Evolutionary conservation across 2,329 filamentous ascomycete genomes (phyloP).

Genomic region (Thermoascus crustaceus): DNA sequence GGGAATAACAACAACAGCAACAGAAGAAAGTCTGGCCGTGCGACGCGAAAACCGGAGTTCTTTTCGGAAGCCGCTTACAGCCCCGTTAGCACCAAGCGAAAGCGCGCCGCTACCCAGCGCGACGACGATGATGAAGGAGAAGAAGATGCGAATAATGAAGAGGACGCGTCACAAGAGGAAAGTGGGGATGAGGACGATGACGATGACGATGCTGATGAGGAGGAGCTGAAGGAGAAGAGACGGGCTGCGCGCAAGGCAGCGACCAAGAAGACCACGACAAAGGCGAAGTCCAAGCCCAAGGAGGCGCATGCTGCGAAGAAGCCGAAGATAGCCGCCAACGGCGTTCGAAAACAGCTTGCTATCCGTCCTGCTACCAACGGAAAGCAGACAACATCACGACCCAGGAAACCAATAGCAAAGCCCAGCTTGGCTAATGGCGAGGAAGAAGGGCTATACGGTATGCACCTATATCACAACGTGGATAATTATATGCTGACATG

Average conservation of each 20-base stretch:
- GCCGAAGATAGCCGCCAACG: constrained; percentile 47
- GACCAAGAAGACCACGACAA: constrained; percentile 28
- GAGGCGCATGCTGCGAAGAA: constrained; percentile 41
- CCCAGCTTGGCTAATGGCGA: constrained; percentile 46
- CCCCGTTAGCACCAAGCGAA: constrained; percentile 39
- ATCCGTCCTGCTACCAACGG: constrained; percentile 45
- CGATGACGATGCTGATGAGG: constrained; percentile 38
- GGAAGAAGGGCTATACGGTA: constrained; percentile 52
- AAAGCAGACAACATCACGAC: constrained; percentile 37
- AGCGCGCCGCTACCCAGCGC: constrained; percentile 35
- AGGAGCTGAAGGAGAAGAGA: constrained; percentile 40
- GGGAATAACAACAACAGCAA: constrained; percentile 17
- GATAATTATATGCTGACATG: constrained; percentile 15
- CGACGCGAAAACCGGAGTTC: constrained; percentile 34
- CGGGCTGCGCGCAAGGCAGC: constrained; percentile 27
- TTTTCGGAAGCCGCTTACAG: constrained; percentile 32
- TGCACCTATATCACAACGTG: constrained; percentile 8
- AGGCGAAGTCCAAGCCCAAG: constrained; percentile 26
- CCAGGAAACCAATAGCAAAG: constrained; percentile 44
- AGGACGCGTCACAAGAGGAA: constrained; percentile 30
- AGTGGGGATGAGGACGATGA: constrained; percentile 28
- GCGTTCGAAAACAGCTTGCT: constrained; percentile 41
- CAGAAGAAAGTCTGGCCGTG: constrained; percentile 38
- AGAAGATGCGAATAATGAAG: constrained; percentile 18
- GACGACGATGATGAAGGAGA: constrained; percentile 26